A percentile compares a stretch with the other conserved stretches of the same genome.
Conservation (phyloP, 305 asterid species). For the Ajuga reptans region DNA sequence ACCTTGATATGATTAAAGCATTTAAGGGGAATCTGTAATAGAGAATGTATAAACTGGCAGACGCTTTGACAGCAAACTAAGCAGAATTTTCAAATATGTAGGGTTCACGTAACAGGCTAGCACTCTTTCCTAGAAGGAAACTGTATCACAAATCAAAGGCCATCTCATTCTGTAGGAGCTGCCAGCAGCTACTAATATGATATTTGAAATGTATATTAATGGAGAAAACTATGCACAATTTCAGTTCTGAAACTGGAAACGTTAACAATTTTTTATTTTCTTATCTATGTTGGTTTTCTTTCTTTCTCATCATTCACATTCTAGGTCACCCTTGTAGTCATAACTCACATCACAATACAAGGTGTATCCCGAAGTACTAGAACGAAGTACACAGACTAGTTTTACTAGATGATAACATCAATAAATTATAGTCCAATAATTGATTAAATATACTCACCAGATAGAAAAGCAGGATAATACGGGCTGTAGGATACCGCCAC, state of each 20-base stretch:
- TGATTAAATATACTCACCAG: constrained; percentile 53
- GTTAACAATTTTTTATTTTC: background rate
- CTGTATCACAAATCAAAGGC: constrained; percentile 13
- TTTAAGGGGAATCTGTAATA: background rate
- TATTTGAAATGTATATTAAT: background rate
- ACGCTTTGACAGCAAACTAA: background rate
- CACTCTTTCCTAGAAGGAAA: background rate
- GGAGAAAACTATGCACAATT: background rate
- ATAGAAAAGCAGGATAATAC: constrained; percentile 77
- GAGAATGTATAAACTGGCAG: background rate
- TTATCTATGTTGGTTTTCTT: background rate
- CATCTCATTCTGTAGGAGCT: constrained; percentile 3
- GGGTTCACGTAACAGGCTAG: background rate
- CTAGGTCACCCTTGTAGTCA: background rate
- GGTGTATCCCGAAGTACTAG: background rate
- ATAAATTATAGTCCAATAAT: constrained; percentile 10
- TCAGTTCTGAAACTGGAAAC: background rate
- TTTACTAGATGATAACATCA: background rate
- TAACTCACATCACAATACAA: constrained; percentile 11
- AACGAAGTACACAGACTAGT: background rate
- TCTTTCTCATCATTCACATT: background rate
- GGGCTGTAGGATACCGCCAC: constrained; percentile 96
- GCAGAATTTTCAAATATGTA: background rate
- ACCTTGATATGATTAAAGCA: background rate
- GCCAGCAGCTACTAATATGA: constrained; percentile 1